Percentiles rank a stretch among this genome's conserved stretches.
phyloP scores from a whole-genome alignment of 805 yeast species.

The Torulaspora gathmanii region DNA sequence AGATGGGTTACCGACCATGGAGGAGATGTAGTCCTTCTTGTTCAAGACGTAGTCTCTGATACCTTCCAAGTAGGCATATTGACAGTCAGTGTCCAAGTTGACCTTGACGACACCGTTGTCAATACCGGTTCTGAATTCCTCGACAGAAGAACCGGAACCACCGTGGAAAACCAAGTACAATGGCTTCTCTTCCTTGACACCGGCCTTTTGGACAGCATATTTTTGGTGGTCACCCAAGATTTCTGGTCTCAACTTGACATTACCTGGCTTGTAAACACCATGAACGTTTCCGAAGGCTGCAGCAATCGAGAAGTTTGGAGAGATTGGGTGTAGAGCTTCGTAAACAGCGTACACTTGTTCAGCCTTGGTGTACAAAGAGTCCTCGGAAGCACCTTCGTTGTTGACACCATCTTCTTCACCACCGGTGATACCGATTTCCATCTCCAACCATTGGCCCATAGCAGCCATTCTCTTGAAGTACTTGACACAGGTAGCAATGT shows the following conservation, averaged over 20 bases:
- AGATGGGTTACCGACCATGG: slow-evolving; percentile 98
- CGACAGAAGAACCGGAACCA: slow-evolving; percentile 96
- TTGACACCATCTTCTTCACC: slow-evolving; percentile 99
- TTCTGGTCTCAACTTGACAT: slow-evolving; percentile 87
- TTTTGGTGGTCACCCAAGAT: slow-evolving; percentile 94
- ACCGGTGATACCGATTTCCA: slow-evolving; percentile 99
- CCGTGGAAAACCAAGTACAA: slow-evolving; percentile 99
- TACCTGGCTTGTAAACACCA: slow-evolving; percentile 99
- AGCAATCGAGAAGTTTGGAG: slow-evolving; percentile 98
- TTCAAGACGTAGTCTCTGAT: slow-evolving; percentile 93
- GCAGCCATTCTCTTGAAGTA: slow-evolving; percentile 92
- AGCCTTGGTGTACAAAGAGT: slow-evolving; percentile 86
- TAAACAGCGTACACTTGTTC: slow-evolving; percentile 90
- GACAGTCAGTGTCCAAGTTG: slow-evolving; percentile 98
- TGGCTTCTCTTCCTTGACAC: slow-evolving; percentile 56
- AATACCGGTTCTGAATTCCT: slow-evolving; percentile 89
- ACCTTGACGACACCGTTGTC: slow-evolving; percentile 95
- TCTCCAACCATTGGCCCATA: slow-evolving; percentile 96
- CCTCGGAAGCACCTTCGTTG: slow-evolving; percentile 89
- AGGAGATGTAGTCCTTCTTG: slow-evolving; percentile 90
- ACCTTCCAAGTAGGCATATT: slow-evolving; percentile 95
- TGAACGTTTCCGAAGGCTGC: slow-evolving; percentile 99
- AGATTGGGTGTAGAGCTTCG: slow-evolving; percentile 83
- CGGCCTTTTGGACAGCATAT: slow-evolving; percentile 68
- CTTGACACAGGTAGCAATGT: slow-evolving; percentile 89